Evolutionary conservation across 148 eudicot species (phyloP).

Genomic region (Talinum fruticosum): DNA sequence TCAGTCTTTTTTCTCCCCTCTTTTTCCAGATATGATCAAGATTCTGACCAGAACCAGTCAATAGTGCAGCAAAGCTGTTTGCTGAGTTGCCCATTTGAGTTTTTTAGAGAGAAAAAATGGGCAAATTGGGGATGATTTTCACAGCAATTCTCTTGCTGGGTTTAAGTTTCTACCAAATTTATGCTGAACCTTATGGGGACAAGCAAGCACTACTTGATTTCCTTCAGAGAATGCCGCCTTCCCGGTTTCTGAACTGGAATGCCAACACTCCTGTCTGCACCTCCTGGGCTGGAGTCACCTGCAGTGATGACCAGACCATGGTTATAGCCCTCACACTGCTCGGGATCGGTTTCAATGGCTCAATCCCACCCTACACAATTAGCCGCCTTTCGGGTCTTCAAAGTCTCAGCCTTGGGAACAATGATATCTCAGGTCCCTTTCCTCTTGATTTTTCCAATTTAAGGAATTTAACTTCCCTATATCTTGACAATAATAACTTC

Average conservation of each 20-base stretch:
- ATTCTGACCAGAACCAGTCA: constrained; percentile 16
- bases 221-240: constrained; percentile 23
- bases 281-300: constrained; percentile 60
- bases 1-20: background rate
- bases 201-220: constrained; percentile 58
- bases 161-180: constrained; percentile 22
- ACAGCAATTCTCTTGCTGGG: constrained; percentile 35
- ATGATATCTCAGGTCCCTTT: constrained; percentile 47
- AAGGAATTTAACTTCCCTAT: constrained; percentile 41
- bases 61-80: background rate
- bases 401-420: constrained; percentile 56
- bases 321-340: constrained; percentile 51
- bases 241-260: constrained; percentile 50
- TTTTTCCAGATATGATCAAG: constrained; percentile 13
- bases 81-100: background rate
- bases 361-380: constrained; percentile 46
- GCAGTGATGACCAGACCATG: constrained; percentile 41
- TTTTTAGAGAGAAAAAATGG: constrained; percentile 34
- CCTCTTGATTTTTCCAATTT: constrained; percentile 58
- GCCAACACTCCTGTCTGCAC: constrained; percentile 41
- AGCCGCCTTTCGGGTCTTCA: constrained; percentile 46
- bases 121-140: constrained; percentile 31
- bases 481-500: constrained; percentile 51
- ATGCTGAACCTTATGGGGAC: constrained; percentile 51
- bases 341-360: constrained; percentile 44